A percentile compares a stretch with the other conserved stretches of the same genome.
These are phyloP conservation scores for Citrus reticulata DNA, from an alignment of 345 rosid species.

Conservation along the genomic window DNA sequence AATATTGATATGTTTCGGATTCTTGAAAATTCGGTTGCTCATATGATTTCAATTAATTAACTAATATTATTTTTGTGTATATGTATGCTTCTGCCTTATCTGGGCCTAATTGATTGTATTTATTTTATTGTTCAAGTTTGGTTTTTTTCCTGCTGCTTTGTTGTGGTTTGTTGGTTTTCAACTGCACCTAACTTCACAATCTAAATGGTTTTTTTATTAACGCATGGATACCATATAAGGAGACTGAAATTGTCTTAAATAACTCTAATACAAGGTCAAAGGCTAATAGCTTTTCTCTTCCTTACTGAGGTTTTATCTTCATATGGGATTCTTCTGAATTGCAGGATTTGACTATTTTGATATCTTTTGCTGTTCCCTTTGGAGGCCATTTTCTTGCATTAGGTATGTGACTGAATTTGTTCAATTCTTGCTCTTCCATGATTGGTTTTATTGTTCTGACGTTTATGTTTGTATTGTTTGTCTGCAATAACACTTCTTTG, in stretches of 20 bases:
- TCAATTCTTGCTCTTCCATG: background rate
- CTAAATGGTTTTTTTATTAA: background rate
- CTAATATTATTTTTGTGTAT: too few relatives aligned
- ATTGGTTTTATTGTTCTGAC: background rate
- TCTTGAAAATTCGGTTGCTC: constrained; percentile 15
- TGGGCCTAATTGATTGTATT: constrained; percentile 12
- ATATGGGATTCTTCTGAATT: constrained; percentile 22
- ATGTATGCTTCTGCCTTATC: background rate
- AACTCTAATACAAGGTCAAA: constrained; percentile 24
- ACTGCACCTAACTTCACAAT: constrained; percentile 30
- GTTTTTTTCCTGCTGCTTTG: constrained; percentile 4
- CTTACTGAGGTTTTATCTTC: constrained; percentile 18
- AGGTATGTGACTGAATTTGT: constrained; percentile 19
- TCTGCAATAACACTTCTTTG: background rate
- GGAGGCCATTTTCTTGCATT: constrained; percentile 9
- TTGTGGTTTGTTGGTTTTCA: constrained; percentile 24
- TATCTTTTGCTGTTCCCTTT: constrained; percentile 11
- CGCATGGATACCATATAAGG: background rate
- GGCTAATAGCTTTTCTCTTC: constrained; percentile 1
- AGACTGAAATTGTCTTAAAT: background rate
- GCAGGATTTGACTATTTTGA: constrained; percentile 18
- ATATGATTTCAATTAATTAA: background rate
- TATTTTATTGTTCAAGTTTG: constrained; percentile 5
- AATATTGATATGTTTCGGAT: constrained; percentile 16
- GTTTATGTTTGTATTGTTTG: background rate